Base-by-base conservation (phyloP, 139 green algal genomes). In the Chlorella sp. region DNA sequence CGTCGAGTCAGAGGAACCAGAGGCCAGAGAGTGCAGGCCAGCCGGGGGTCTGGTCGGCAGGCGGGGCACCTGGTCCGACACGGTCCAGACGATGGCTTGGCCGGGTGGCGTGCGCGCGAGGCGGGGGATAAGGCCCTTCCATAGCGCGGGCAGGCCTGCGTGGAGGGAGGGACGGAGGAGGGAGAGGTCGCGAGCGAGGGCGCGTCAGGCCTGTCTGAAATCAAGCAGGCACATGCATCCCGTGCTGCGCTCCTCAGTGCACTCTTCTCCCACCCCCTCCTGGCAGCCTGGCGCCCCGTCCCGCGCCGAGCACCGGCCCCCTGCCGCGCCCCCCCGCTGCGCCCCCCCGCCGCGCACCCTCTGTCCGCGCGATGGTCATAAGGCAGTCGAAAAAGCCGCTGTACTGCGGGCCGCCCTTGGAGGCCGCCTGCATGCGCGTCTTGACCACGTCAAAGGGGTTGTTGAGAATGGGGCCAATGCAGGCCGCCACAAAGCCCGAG, bases 371-470 rank as follows among this genome's bases (percentile, higher is more conserved):
- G 25, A 97, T 95, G 41, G 83, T 89, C 3, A 80, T 55, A 5
- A 98, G 82, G 15, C 87, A 93, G 71, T 98, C 82, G 27, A 95
- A 73, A 56, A 98, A 87, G 36, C 93, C 91, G 7, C 53, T 90
- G 83, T 98, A 98, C 69, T 89, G 84, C 6, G 83, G 65, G 6
- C 73, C 76, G 21, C 80, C 86, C 12, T 68, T 77, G 41, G 23
- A 59, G 5, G 74, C 65, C 6, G 79, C 79, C 53, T 84, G 79
- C 60, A 86, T 77, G 41, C 79, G 76, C 43, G 74, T 80, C 84
- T 98, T 98, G 64, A 93, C 87, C 38, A 98, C 94, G 71, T 98
- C 95, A 76, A 98, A 97, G 40, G 95, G 95, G 15, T 93, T 93
- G 5, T 95, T 98, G 0, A 89, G 86, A 0, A 92, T 40, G 3